Evolutionary conservation across 441 rosid genomes (phyloP).

Genomic region (Bocquillonia castaneifolia): DNA sequence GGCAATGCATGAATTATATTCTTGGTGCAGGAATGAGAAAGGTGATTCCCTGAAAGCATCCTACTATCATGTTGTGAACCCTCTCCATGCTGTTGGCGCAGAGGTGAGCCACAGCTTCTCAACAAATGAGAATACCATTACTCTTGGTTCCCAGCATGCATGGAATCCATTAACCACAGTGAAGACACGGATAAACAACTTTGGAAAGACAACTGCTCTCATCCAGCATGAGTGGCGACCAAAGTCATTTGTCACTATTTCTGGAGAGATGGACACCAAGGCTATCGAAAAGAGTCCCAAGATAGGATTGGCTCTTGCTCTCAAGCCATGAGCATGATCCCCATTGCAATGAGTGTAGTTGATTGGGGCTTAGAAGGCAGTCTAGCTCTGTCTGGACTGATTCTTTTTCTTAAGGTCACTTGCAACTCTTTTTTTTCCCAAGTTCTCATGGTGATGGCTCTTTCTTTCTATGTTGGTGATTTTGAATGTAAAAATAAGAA

Average conservation of each 20-base stretch:
- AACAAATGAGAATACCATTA: slow-evolving; percentile 59
- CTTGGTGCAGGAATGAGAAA: slow-evolving; percentile 60
- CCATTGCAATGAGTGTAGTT: background rate
- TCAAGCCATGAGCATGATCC: slow-evolving; percentile 51
- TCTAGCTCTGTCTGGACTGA: slow-evolving; percentile 17
- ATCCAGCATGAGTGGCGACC: slow-evolving; percentile 95
- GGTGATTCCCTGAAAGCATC: slow-evolving; percentile 65
- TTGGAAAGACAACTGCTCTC: slow-evolving; percentile 68
- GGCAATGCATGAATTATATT: background rate
- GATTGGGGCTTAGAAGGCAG: slow-evolving; percentile 16
- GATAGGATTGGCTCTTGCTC: slow-evolving; percentile 84
- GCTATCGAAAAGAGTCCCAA: slow-evolving; percentile 74
- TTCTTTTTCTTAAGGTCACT: slow-evolving; percentile 7
- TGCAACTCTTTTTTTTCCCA: slow-evolving; percentile 1
- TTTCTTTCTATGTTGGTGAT: slow-evolving; percentile 21
- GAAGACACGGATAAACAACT: slow-evolving; percentile 69
- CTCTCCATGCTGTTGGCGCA: slow-evolving; percentile 63
- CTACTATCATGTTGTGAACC: slow-evolving; percentile 68
- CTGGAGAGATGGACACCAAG: slow-evolving; percentile 83
- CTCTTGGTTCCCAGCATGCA: slow-evolving; percentile 70
- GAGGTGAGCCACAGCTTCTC: slow-evolving; percentile 77
- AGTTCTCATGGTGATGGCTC: slow-evolving; percentile 17
- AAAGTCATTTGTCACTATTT: slow-evolving; percentile 59
- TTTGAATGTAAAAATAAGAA: slow-evolving; percentile 36
- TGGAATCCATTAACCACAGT: slow-evolving; percentile 67